Percentiles rank a stretch among this genome's conserved stretches.
These are phyloP conservation scores for Antrodiella citrinella DNA, from an alignment of 768 basidiomycete species.

Conservation along the genomic window DNA sequence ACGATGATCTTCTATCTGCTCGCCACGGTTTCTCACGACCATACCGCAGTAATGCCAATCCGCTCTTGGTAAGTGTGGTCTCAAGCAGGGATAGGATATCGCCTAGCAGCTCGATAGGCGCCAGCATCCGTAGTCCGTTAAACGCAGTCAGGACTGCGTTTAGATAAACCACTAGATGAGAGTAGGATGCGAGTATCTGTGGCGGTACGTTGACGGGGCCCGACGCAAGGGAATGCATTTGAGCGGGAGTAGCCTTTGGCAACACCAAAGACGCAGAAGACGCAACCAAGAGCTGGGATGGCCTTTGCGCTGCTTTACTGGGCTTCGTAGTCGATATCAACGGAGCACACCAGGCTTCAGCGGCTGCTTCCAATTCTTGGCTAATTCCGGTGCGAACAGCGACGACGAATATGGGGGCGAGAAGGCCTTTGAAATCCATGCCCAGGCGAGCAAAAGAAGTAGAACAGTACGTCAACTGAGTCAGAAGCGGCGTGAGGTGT, in stretches of 20 bases:
- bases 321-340: conserved; percentile 5
- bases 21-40: conserved; percentile 15
- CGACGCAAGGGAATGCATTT: conserved; percentile 9
- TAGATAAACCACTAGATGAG: conserved; percentile 60
- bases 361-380: conserved; percentile 39
- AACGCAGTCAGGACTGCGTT: conserved; percentile 69
- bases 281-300: conserved; percentile 11
- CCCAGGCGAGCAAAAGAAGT: conserved; percentile 89
- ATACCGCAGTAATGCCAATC: conserved; percentile 40
- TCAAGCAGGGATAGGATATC: conserved; percentile 48
- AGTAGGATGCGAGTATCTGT: conserved; percentile 60
- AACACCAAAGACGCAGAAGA: conserved; percentile 7
- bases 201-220: conserved; percentile 56
- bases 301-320: conserved; percentile 2
- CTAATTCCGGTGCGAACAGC: conserved; percentile 54
- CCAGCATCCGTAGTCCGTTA: conserved; percentile 76
- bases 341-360: conserved; percentile 16
- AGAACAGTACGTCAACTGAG: conserved; percentile 91
- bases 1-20: conserved; percentile 11
- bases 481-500: conserved; percentile 74
- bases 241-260: conserved; percentile 11
- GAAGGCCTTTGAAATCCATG: conserved; percentile 71
- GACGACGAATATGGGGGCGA: conserved; percentile 57
- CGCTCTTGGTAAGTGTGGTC: conserved; percentile 36
- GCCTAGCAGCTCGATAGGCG: conserved; percentile 51